Percentiles rank a stretch among this genome's conserved stretches.
These are phyloP conservation scores for Pichiaceae sp. DNA, from an alignment of 1,139 yeast genomes.

Conservation along the genomic window DNA sequence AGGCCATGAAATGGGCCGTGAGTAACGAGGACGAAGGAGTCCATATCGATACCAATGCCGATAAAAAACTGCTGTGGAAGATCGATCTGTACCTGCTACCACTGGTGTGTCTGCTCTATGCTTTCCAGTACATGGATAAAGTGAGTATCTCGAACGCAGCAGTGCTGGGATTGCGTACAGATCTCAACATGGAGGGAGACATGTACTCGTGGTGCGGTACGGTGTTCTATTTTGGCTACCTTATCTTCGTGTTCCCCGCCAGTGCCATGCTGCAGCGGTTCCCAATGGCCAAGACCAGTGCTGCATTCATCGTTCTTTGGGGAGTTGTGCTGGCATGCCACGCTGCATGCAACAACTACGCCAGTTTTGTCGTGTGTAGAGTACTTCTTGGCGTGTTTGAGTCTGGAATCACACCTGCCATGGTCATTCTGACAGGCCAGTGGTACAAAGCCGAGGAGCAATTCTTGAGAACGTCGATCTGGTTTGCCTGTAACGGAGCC, in stretches of 20 bases:
- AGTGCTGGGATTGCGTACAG: slow-evolving; percentile 40
- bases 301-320: slow-evolving; percentile 36
- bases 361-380: slow-evolving; percentile 32
- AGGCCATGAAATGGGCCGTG: slow-evolving; percentile 22
- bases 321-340: slow-evolving; percentile 34
- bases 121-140: slow-evolving; percentile 62
- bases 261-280: slow-evolving; percentile 31
- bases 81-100: slow-evolving; percentile 49
- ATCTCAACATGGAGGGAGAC: slow-evolving; percentile 40
- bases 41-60: slow-evolving; percentile 20
- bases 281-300: slow-evolving; percentile 32
- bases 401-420: slow-evolving; percentile 39
- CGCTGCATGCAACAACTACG: slow-evolving; percentile 29
- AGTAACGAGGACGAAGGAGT: slow-evolving; percentile 20
- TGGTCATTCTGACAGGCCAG: slow-evolving; percentile 41
- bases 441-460: slow-evolving; percentile 44
- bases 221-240: slow-evolving; percentile 46
- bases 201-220: slow-evolving; percentile 51
- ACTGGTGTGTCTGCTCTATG: slow-evolving; percentile 44
- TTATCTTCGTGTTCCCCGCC: slow-evolving; percentile 40
- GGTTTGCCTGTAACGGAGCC: slow-evolving; percentile 42
- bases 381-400: slow-evolving; percentile 39
- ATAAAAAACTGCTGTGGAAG: slow-evolving; percentile 35
- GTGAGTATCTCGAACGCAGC: slow-evolving; percentile 51
- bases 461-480: slow-evolving; percentile 34